Conservation (phyloP, 1,284 basidiomycete genomes). For the Apiotrichum sp. region DNA sequence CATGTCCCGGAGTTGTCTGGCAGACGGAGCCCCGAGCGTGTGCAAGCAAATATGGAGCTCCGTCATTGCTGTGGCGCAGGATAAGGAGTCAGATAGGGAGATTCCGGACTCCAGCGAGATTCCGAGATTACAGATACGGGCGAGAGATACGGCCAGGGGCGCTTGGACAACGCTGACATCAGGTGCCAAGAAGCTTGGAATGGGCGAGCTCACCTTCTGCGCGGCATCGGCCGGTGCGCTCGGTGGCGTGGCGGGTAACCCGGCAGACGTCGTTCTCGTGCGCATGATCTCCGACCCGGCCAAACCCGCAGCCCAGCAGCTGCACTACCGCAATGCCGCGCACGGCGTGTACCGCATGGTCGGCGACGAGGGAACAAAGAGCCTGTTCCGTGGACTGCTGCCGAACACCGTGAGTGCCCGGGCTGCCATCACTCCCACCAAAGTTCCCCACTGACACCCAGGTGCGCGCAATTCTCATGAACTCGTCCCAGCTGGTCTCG, state of each 20-base stretch:
- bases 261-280: slow-evolving; percentile 35
- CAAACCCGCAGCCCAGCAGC: slow-evolving; percentile 33
- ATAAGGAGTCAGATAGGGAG: no score
- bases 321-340: slow-evolving; percentile 46
- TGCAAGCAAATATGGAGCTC: no score
- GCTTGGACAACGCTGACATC: slow-evolving; percentile 2
- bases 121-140: no score
- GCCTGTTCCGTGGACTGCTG: slow-evolving; percentile 49
- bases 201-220: slow-evolving; percentile 38
- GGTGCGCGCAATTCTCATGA: slow-evolving; percentile 53
- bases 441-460: slow-evolving; percentile 10
- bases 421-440: not conserved
- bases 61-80: no score
- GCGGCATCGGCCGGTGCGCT: slow-evolving; percentile 39
- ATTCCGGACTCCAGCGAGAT: no score
- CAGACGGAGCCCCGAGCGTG: no score
- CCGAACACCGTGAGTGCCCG: slow-evolving; percentile 49
- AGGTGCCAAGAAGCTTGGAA: slow-evolving; percentile 33
- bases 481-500: slow-evolving; percentile 50
- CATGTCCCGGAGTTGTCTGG: no score
- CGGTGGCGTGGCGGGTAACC: slow-evolving; percentile 43
- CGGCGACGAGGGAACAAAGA: slow-evolving; percentile 47
- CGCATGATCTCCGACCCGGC: slow-evolving; percentile 45
- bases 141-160: no score
- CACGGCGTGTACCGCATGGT: slow-evolving; percentile 49